Evolutionary conservation across 129 eudicot genomes (phyloP).

Genomic region (Chrysanthemum seticuspe): DNA sequence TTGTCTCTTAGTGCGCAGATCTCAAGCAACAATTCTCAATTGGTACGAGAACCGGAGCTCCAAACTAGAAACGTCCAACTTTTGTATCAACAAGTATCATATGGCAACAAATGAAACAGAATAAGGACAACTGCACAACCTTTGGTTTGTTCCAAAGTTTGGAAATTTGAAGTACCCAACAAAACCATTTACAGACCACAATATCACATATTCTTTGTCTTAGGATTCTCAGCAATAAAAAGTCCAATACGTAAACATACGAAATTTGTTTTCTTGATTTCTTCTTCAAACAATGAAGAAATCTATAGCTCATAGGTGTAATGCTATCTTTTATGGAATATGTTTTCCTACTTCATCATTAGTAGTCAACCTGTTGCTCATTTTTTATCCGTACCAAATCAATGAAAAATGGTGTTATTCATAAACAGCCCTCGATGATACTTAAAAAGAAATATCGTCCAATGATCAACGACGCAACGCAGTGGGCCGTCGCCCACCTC

Average conservation of each 20-base stretch:
- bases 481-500: too few relatives aligned
- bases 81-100: too few relatives aligned
- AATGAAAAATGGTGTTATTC: neutral
- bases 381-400: constrained; percentile 1
- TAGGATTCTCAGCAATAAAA: constrained; percentile 29
- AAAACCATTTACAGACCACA: neutral
- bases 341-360: constrained; percentile 21
- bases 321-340: constrained; percentile 31
- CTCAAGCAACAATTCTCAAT: too few relatives aligned
- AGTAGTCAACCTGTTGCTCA: constrained; percentile 14
- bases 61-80: too few relatives aligned
- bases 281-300: constrained; percentile 29
- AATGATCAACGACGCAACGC: too few relatives aligned
- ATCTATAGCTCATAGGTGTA: constrained; percentile 15
- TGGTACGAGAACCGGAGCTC: too few relatives aligned
- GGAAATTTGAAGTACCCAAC: too few relatives aligned
- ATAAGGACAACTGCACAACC: too few relatives aligned
- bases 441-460: too few relatives aligned
- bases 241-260: constrained; percentile 4
- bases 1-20: too few relatives aligned
- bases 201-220: constrained; percentile 8
- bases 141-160: neutral
- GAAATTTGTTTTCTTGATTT: constrained; percentile 23
- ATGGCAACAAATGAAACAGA: too few relatives aligned
- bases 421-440: too few relatives aligned